Evolutionary conservation across 208 protist genomes (phyloP), one percentile per base, ranked within the genome.

Genomic region (Baffinella frigidus): DNA sequence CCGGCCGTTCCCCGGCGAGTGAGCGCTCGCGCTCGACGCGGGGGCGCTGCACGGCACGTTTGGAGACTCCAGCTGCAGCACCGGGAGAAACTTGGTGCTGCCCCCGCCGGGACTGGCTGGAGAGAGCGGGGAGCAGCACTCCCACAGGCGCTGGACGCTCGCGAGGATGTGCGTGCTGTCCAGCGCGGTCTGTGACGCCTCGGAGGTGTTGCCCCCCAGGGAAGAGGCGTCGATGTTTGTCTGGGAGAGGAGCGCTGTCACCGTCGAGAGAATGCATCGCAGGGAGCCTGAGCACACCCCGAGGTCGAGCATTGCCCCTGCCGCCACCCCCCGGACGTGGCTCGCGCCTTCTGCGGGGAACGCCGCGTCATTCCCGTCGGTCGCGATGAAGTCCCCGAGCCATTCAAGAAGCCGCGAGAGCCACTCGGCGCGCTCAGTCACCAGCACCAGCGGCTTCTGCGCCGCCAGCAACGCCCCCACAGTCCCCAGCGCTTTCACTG

Each of bases 251-350:
- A 87, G 44, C 3, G 77, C 27, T 27, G 44, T 43, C 17, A 87
- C 48, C 10, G 77, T 87, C 27, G 39, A 27, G 7, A 87, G 77
- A 30, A 87, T 87, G 38, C 77, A 87, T 45, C 77, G 43, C 27
- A 87, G 44, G 30, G 77, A 87, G 20, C 77, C 77, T 10, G 77
- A 87, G 44, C 77, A 87, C 24, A 87, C 44, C n/a, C 77, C 77
- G 7, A 87, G 38, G 50, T 87, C 50, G 14, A 87, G 30, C 77
- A 87, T 87, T 17, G 77, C 77, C 0, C 48, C 77, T 38, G 77
- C 77, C 27, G 77, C 77, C 27, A 67, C 36, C 33, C 77, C 77
- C 0, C 50, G 43, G n/a, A 87, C 77, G 7, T 10, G 11, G 7
- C 7, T 14, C 4, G 45, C 44, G 27, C 77, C 33, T 35, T 33